Percentiles rank a stretch among this genome's conserved stretches.
phyloP scores from a whole-genome alignment of 2,329 filamentous ascomycete species.

The Trichoderma brevicompactum region DNA sequence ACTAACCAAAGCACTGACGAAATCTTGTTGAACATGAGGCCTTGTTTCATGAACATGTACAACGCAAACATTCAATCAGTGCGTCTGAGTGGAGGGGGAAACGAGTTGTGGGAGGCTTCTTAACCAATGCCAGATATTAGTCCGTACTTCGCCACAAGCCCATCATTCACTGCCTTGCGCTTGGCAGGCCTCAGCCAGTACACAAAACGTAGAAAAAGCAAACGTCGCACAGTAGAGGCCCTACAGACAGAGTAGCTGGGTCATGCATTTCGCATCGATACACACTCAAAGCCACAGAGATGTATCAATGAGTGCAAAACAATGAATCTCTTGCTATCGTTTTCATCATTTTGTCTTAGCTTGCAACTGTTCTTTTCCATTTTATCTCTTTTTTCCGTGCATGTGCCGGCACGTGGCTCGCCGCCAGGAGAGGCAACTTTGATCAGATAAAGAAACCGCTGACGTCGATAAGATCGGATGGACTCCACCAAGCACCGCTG shows the following conservation, averaged over 20 bases:
- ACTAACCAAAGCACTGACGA: constrained; percentile 5
- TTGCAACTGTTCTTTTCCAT: neutral
- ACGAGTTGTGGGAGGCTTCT: neutral
- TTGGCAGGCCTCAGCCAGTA: neutral
- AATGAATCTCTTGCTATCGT: no score
- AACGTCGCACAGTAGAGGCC: neutral
- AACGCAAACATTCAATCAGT: neutral
- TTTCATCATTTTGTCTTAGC: no score
- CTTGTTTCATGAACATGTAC: neutral
- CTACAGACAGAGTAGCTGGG: no score
- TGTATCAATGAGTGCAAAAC: no score
- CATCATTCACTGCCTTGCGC: no score
- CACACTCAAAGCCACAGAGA: no score
- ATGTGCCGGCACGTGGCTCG: constrained; percentile 18
- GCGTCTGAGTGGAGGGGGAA: neutral
- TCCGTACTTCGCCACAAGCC: neutral
- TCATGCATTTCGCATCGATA: no score
- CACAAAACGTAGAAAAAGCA: neutral
- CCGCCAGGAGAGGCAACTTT: constrained; percentile 13
- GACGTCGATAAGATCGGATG: constrained; percentile 13
- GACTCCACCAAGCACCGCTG: constrained; percentile 7
- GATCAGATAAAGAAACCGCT: constrained; percentile 15
- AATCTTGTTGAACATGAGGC: neutral
- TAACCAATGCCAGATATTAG: neutral
- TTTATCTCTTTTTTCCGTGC: neutral